Evolutionary conservation across 2,329 filamentous ascomycete species (phyloP), one percentile per base, ranked within the genome.

Genomic region (Pseudogymnoascus sp.): DNA sequence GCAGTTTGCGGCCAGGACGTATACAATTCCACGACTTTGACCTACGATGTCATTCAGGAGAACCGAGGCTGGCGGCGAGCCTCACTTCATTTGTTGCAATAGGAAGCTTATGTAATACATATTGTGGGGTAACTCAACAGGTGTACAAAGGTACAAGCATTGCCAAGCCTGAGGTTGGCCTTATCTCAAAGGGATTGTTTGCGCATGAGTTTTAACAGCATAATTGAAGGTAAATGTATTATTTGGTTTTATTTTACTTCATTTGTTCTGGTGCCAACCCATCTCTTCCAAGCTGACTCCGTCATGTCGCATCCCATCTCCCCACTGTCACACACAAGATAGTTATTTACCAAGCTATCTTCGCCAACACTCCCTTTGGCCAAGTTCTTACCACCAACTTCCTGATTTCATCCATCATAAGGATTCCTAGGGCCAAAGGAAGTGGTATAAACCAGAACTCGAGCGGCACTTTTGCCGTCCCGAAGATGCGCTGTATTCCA

Each of bases 401-500:
- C 36, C 80, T 74, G 5, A 80, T 66, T 72, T 84, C 81, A 67
- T 83, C 80, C 70, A 83, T 77, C 29, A 73, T 62, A 35, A 84
- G 67, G 5, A 84, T 76, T 0, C 78, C 80, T 39, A 82, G 62
- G 0, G 77, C 80, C 10, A 83, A 69, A 5, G 78, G 77, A 24
- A 82, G 67, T 1, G 80, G 80, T 61, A 82, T 76, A 1, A 81
- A 65, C 79, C 79, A 83, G 60, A 76, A 81, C 71, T 81, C 74
- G 35, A 81, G 74, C 0, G 80, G 80, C 1, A 81, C 78, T 1
- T 74, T 73, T 0, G 77, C 76, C 0, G 80, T 83, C 2, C 72
- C 72, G 59, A 83, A 82, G 5, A 82, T 67, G 0, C 26, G 68
- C 66, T 82, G 79, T 2, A 83, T 72, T 0, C 78, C 79, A 0